Conservation (phyloP, 768 basidiomycete genomes). For the Lactarius tabidus region DNA sequence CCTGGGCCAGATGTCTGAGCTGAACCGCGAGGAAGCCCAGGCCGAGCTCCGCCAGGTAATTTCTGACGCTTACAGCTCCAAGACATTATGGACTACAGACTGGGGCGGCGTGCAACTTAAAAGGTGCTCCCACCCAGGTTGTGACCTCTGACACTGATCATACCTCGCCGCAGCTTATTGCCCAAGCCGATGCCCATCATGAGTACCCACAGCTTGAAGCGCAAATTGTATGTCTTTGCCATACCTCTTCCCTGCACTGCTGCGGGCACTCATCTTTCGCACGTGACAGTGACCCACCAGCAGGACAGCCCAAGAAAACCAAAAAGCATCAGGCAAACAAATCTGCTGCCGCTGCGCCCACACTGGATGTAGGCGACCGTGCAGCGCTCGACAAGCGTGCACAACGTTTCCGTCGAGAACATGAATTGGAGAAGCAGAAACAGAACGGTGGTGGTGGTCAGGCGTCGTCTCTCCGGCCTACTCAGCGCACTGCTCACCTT, state of each 20-base stretch:
- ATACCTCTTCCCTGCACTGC: neutral
- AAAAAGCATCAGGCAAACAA: slow-evolving; percentile 49
- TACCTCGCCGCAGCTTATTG: slow-evolving; percentile 42
- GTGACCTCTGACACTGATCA: neutral
- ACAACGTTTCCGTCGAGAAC: slow-evolving; percentile 86
- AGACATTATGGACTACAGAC: slow-evolving; percentile 89
- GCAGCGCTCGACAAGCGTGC: slow-evolving; percentile 73
- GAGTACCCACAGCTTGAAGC: slow-evolving; percentile 48
- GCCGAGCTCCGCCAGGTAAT: slow-evolving; percentile 96
- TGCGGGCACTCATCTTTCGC: neutral
- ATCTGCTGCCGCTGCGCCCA: slow-evolving; percentile 16
- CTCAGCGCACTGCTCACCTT: slow-evolving; percentile 51
- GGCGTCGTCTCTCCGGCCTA: slow-evolving; percentile 33
- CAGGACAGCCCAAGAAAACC: slow-evolving; percentile 42
- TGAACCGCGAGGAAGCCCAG: slow-evolving; percentile 84
- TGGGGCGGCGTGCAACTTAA: slow-evolving; percentile 86
- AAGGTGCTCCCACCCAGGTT: slow-evolving; percentile 49
- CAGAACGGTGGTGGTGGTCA: slow-evolving; percentile 33
- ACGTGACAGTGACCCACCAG: slow-evolving; percentile 9
- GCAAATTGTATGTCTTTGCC: slow-evolving; percentile 54
- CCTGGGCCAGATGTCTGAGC: slow-evolving; percentile 84
- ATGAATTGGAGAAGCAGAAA: slow-evolving; percentile 77
- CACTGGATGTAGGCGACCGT: slow-evolving; percentile 59
- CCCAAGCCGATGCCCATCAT: slow-evolving; percentile 51
- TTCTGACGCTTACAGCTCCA: slow-evolving; percentile 81